phyloP scores from a whole-genome alignment of 129 eudicot species.

The Flaveria linearis region DNA sequence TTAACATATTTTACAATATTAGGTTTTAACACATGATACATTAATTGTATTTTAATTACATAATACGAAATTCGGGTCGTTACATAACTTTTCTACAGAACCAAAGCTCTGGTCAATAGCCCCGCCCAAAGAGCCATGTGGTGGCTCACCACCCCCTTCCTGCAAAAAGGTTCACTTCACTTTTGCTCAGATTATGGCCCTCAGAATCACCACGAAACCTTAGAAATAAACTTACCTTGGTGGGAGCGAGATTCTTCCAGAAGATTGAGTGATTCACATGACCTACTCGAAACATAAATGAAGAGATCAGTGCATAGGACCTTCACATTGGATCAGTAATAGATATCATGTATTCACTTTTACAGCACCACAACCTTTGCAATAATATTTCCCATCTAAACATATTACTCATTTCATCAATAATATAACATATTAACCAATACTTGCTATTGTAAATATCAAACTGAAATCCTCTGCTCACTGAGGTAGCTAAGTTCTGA shows the following conservation, averaged over 20 bases:
- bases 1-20: no score
- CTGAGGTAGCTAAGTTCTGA: conserved; percentile 18
- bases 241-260: conserved; percentile 97
- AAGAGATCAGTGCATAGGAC: background rate
- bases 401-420: background rate
- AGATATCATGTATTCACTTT: conserved; percentile 1
- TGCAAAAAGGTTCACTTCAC: conserved; percentile 28
- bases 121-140: conserved; percentile 70
- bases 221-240: conserved; percentile 35
- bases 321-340: background rate
- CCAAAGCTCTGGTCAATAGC: conserved; percentile 81
- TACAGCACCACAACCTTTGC: conserved; percentile 10
- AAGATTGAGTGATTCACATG: conserved; percentile 96
- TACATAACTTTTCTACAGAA: conserved; percentile 61
- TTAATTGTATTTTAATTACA: no score
- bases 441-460: background rate
- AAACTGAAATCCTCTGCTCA: conserved; percentile 18
- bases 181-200: conserved; percentile 1
- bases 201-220: background rate
- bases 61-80: no score
- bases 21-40: no score
- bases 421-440: background rate
- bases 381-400: background rate
- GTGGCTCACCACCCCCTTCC: conserved; percentile 97
- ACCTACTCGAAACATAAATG: conserved; percentile 47